Percentiles rank a stretch among this genome's conserved stretches.
Conservation (phyloP, 192 early-diverging fungal species). For the Backusella westeae region DNA sequence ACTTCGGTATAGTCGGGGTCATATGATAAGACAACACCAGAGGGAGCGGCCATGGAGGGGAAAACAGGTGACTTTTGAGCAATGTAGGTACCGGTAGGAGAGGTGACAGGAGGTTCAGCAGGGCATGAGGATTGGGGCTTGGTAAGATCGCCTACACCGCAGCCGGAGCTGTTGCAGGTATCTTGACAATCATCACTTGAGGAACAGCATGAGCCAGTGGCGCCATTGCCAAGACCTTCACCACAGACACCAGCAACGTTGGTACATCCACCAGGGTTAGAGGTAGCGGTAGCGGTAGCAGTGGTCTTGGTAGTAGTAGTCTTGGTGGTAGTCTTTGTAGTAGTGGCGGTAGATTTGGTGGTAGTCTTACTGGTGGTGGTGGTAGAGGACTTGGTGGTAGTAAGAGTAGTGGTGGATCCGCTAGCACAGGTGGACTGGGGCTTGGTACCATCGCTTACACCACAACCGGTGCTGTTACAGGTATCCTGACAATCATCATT, state of each 20-base stretch:
- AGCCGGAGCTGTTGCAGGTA: not conserved
- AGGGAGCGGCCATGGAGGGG: conserved; percentile 15
- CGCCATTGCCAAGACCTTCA: not conserved
- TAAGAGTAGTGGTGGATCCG: not conserved
- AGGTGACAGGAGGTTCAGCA: not conserved
- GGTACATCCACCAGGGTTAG: not conserved
- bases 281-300: not conserved
- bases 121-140: not conserved
- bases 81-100: conserved; percentile 6
- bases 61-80: conserved; percentile 15
- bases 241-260: not conserved
- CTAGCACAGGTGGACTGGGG: conserved; percentile 1
- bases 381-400: not conserved
- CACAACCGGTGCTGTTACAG: not conserved
- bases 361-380: not conserved
- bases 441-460: not conserved
- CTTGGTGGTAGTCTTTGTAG: not conserved
- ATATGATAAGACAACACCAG: conserved; percentile 3
- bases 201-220: not conserved
- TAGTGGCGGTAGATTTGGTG: not conserved
- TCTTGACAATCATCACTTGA: not conserved
- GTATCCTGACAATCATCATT: not conserved
- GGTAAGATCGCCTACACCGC: not conserved
- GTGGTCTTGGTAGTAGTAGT: not conserved
- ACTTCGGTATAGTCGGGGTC: not conserved